These are phyloP conservation scores for Clitopilus passeckerianus DNA, from an alignment of 768 basidiomycete genomes.

Conservation along the genomic window DNA sequence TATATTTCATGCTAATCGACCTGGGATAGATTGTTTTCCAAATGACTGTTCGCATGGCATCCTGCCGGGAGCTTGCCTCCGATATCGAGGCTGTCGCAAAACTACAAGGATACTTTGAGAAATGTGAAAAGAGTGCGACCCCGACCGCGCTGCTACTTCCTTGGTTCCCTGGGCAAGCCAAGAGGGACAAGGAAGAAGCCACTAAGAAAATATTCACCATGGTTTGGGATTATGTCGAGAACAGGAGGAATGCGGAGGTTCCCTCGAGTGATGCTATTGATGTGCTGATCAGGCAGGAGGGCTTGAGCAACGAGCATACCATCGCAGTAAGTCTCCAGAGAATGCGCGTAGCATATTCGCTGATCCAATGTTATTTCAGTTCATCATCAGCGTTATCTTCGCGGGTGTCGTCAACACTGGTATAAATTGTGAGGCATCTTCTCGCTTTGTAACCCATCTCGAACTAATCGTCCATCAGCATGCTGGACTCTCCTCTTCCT, in stretches of 20 bases:
- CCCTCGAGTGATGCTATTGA: constrained; percentile 28
- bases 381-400: constrained; percentile 30
- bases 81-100: constrained; percentile 15
- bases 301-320: constrained; percentile 19
- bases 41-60: constrained; percentile 29
- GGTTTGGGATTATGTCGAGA: constrained; percentile 20
- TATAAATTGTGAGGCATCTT: constrained; percentile 19
- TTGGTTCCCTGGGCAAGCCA: constrained; percentile 28
- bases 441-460: neutral
- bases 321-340: constrained; percentile 12
- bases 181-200: constrained; percentile 22
- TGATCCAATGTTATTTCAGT: constrained; percentile 9
- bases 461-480: constrained; percentile 14
- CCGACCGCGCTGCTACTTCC: constrained; percentile 28
- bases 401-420: constrained; percentile 32
- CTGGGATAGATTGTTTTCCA: constrained; percentile 25
- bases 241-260: constrained; percentile 16
- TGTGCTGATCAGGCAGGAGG: constrained; percentile 22
- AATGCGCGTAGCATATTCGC: neutral
- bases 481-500: constrained; percentile 32
- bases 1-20: too few relatives aligned
- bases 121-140: constrained; percentile 24
- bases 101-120: constrained; percentile 22
- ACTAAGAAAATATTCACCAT: constrained; percentile 22
- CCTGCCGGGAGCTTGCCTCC: constrained; percentile 26